Percentiles rank a stretch among this genome's conserved stretches.
Evolutionary conservation across 1,139 yeast genomes (phyloP).

Genomic region (Kodamaea sp.): DNA sequence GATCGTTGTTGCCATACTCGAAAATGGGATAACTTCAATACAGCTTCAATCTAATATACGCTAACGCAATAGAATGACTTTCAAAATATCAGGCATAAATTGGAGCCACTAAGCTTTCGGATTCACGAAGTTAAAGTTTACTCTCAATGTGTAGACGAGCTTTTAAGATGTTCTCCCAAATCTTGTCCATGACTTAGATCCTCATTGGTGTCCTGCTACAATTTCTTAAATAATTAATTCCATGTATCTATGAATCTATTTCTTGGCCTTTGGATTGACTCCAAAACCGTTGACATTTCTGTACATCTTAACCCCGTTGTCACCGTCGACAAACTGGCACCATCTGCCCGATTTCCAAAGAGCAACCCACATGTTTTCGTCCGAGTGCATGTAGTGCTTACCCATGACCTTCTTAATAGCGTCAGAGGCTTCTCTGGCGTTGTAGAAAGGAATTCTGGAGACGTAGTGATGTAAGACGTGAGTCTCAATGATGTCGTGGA

Average conservation of each 20-base stretch:
- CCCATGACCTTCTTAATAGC: slow-evolving; percentile 85
- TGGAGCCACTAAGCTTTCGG: no score
- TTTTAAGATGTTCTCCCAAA: no score
- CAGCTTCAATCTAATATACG: no score
- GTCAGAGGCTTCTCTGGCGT: slow-evolving; percentile 77
- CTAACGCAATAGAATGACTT: no score
- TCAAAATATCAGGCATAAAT: no score
- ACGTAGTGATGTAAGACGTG: slow-evolving; percentile 87
- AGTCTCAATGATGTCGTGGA: slow-evolving; percentile 89
- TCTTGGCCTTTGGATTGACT: slow-evolving; percentile 31
- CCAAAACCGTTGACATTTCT: slow-evolving; percentile 63
- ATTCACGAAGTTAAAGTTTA: no score
- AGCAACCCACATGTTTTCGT: slow-evolving; percentile 71
- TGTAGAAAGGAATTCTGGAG: slow-evolving; percentile 83
- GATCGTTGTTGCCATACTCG: no score
- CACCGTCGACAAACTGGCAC: slow-evolving; percentile 85
- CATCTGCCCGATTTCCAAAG: slow-evolving; percentile 70
- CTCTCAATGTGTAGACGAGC: no score
- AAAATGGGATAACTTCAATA: no score
- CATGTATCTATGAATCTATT: slow-evolving; percentile 1
- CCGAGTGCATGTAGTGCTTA: slow-evolving; percentile 65
- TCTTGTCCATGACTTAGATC: no score
- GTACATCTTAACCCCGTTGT: slow-evolving; percentile 74
- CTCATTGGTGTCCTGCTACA: no score
- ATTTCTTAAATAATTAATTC: no score